Evolutionary conservation across 768 basidiomycete species (phyloP), one percentile per base, ranked within the genome.

Genomic region (Coprinopsis sp.): DNA sequence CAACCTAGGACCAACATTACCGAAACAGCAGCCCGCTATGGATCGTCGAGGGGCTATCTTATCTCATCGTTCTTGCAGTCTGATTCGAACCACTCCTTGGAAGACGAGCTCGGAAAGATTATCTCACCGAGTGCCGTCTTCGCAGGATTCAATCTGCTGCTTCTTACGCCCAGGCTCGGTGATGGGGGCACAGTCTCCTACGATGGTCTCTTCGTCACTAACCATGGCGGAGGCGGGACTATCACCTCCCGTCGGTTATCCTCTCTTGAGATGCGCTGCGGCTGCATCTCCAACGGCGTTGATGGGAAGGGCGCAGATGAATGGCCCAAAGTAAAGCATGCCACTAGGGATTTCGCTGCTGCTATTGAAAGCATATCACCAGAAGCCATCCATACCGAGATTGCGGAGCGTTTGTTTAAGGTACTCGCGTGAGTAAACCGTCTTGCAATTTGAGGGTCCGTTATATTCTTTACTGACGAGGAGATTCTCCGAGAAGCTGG

Each of bases 71-170:
- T 87, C 59, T 76, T 92, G 56, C 64, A 75, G 54, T 75, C 79
- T 40, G 66, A 74, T 59, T 64, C 71, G 44, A 60, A 69, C 43
- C 58, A 60, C 51, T 64, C 72, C 24, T 63, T 87, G 39, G 70
- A 78, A 53, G 71, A 74, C 42, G 71, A 78, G 58, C 64, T 75
- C 31, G 65, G 67, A 43, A 66, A 58, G 55, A 68, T 82, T 44
- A 63, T 74, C 40, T 68, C 72, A 50, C 60, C 64, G 45, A 73
- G 79, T 51, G 66, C 71, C 13, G 62, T 67, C 54, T 89, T 81
- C 60, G 84, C 88, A 37, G 90, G 90, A 2, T 91, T 92, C 74
- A 91, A 91, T 63, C 61, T 91, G 23, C 68, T 90, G 49, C 75
- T 90, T 49, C 69, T 91, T 48, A 67, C 75, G 19, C 76, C 82